These are phyloP conservation scores for Novymonas esmeraldas DNA, from an alignment of 208 protist species.

Conservation along the genomic window DNA sequence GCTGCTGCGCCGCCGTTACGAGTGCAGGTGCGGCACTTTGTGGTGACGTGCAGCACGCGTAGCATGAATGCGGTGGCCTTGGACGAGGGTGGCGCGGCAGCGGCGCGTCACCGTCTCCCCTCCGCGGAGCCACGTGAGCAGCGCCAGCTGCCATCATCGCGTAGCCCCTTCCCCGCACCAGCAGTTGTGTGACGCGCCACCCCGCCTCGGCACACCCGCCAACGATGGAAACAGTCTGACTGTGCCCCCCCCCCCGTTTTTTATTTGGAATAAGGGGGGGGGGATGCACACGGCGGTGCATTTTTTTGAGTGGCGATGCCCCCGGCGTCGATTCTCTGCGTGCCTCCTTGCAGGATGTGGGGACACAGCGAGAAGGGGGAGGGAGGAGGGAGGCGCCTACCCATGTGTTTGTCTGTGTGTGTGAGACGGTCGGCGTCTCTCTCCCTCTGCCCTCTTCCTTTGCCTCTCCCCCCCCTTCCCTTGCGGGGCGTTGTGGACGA, in stretches of 20 bases:
- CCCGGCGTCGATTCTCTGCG: too few species aligned
- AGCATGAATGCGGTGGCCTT: slow-evolving; percentile 49
- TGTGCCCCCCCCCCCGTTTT: not conserved
- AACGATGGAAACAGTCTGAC: too few species aligned
- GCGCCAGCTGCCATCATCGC: too few species aligned
- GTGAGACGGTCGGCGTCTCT: not conserved
- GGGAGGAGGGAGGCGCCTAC: not conserved
- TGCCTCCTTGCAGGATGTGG: too few species aligned
- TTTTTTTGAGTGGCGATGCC: too few species aligned
- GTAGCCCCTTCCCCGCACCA: too few species aligned
- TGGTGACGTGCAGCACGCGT: slow-evolving; percentile 76
- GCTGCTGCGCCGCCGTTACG: slow-evolving; percentile 33
- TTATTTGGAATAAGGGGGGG: not conserved
- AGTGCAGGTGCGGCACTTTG: slow-evolving; percentile 72
- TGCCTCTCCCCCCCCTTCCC: not conserved
- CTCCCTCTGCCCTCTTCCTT: not conserved
- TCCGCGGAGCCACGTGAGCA: too few species aligned
- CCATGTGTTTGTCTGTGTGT: not conserved
- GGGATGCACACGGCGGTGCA: too few species aligned
- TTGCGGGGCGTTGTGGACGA: too few species aligned
- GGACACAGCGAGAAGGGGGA: too few species aligned
- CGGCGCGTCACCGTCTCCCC: too few species aligned
- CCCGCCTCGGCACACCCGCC: not conserved
- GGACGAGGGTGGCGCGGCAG: too few species aligned
- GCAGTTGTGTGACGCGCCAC: not conserved